Evolutionary conservation across 495 filamentous ascomycete species (phyloP).

Genomic region (Thermochaetoides thermophila): DNA sequence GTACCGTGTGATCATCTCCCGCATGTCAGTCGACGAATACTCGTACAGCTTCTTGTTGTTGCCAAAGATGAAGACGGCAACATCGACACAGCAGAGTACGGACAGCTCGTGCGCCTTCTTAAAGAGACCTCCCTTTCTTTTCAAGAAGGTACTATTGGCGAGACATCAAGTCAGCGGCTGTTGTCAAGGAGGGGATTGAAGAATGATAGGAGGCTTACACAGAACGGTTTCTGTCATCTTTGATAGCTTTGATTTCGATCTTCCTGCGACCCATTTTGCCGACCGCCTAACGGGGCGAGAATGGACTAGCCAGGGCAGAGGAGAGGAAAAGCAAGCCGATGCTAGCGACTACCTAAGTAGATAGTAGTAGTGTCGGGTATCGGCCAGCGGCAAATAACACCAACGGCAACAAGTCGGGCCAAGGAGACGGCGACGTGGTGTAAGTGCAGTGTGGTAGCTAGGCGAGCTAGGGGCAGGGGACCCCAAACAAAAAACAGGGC

Average conservation of each 20-base stretch:
- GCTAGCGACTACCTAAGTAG: no score
- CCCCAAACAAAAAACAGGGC: no score
- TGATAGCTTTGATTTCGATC: conserved; percentile 99
- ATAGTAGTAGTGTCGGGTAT: no score
- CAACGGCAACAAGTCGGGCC: no score
- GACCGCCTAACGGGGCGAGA: conserved; percentile 2
- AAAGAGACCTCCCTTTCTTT: conserved; percentile 96
- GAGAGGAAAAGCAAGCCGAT: no score
- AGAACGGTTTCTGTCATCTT: conserved; percentile 96
- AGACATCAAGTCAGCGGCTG: conserved; percentile 33
- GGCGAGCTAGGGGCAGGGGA: no score
- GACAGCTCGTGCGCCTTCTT: conserved; percentile 99
- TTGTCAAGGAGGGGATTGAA: conserved; percentile 14
- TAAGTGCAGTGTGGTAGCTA: no score
- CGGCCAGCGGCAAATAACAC: no score
- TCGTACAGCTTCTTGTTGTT: conserved; percentile 97
- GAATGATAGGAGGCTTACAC: no score
- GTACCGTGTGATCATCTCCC: conserved; percentile 71
- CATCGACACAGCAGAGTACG: conserved; percentile 93
- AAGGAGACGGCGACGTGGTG: no score
- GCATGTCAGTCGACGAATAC: conserved; percentile 88
- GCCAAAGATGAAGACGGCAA: conserved; percentile 95
- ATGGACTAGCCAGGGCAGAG: no score
- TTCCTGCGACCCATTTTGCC: conserved; percentile 50
- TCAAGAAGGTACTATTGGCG: conserved; percentile 73